These are phyloP conservation scores for Globisporangium uncinulatum DNA, from an alignment of 352 stramenopile species.

Conservation along the genomic window DNA sequence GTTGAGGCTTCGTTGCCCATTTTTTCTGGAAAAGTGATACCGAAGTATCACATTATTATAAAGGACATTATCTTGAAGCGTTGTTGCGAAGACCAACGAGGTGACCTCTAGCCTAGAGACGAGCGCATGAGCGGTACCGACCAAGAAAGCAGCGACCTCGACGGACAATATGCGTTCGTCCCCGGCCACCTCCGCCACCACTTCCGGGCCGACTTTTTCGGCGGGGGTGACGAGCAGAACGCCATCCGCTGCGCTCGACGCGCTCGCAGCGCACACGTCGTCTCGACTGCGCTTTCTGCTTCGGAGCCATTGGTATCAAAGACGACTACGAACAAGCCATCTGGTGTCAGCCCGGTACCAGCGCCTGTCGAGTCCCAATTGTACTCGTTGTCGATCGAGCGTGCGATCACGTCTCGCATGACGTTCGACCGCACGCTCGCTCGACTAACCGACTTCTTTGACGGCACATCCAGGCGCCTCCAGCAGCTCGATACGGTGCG, in stretches of 20 bases:
- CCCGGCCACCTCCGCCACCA: slow-evolving; percentile 38
- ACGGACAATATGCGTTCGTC: slow-evolving; percentile 36
- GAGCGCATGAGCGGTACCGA: background rate
- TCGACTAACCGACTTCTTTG: slow-evolving; percentile 38
- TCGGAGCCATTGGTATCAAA: background rate
- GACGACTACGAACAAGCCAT: background rate
- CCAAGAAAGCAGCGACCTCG: background rate
- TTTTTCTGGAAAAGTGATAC: background rate
- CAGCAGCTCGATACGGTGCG: slow-evolving; percentile 21
- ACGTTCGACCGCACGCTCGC: slow-evolving; percentile 34
- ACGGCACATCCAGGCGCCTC: slow-evolving; percentile 19
- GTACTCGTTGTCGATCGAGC: slow-evolving; percentile 52
- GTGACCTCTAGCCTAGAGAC: too few species aligned
- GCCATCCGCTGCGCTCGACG: slow-evolving; percentile 32
- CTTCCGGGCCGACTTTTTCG: slow-evolving; percentile 25
- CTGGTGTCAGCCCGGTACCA: background rate
- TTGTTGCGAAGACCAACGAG: too few species aligned
- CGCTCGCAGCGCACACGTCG: slow-evolving; percentile 45
- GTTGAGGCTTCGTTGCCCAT: slow-evolving; percentile 5
- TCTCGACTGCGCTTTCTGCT: slow-evolving; percentile 20
- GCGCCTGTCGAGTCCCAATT: slow-evolving; percentile 12
- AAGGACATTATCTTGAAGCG: too few species aligned
- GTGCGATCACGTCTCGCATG: slow-evolving; percentile 45
- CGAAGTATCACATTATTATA: background rate
- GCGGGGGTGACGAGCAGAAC: slow-evolving; percentile 13